Conservation (phyloP, 345 rosid genomes). For the Brassica carinata region DNA sequence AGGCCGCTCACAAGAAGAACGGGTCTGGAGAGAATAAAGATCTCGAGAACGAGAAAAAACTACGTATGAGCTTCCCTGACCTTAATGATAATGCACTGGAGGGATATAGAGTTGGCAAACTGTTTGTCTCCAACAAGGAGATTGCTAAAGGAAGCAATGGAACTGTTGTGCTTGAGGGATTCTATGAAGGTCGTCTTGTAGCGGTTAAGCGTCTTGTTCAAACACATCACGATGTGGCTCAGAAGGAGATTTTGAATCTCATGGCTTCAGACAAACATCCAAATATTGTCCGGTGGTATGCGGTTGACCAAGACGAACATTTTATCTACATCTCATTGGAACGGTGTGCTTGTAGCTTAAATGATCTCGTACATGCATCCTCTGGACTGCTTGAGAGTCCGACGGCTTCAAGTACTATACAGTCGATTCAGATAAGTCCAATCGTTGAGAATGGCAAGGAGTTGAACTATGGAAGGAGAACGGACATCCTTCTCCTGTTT, state of each 20-base stretch:
- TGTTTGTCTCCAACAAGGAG: slow-evolving; percentile 54
- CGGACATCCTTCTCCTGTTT: slow-evolving; percentile 58
- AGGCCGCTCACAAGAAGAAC: slow-evolving; percentile 41
- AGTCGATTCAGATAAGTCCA: slow-evolving; percentile 35
- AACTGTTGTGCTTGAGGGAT: slow-evolving; percentile 67
- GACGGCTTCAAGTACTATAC: slow-evolving; percentile 35
- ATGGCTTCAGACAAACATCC: slow-evolving; percentile 70
- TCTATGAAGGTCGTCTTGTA: slow-evolving; percentile 60
- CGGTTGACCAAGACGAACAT: slow-evolving; percentile 68
- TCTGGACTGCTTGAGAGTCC: slow-evolving; percentile 48
- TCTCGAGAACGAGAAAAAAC: slow-evolving; percentile 39
- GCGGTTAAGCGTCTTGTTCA: slow-evolving; percentile 72
- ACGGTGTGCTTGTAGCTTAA: slow-evolving; percentile 69
- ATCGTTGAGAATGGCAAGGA: slow-evolving; percentile 45
- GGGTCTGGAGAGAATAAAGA: slow-evolving; percentile 25
- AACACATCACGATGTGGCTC: slow-evolving; percentile 69
- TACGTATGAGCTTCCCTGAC: slow-evolving; percentile 36
- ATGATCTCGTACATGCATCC: slow-evolving; percentile 51
- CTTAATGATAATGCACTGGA: slow-evolving; percentile 37
- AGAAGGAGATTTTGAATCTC: slow-evolving; percentile 68
- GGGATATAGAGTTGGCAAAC: slow-evolving; percentile 62
- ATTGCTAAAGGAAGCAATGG: slow-evolving; percentile 68
- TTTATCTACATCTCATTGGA: slow-evolving; percentile 68
- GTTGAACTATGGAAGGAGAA: slow-evolving; percentile 61
- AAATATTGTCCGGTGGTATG: slow-evolving; percentile 74